Base-by-base conservation (phyloP, 768 basidiomycete genomes). In the Wakefieldia striispora region DNA sequence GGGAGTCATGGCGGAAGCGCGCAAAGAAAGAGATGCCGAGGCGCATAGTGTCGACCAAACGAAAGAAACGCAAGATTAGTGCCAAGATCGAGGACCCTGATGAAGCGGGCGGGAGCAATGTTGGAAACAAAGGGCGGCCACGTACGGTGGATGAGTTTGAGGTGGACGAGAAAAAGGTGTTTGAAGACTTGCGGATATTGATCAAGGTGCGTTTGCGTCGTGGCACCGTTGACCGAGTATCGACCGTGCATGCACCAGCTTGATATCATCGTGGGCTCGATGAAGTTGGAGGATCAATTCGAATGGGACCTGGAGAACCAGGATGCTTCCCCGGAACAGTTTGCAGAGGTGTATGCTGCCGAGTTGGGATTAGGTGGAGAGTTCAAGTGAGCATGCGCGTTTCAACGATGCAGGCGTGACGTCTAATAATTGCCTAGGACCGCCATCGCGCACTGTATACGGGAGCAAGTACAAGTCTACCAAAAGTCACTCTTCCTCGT, bases 221-320 rank as follows among this genome's bases (percentile, higher is more conserved):
- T 12, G 16, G n/a, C 13, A 16, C 23, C 34, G 19, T 24, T 21
- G 49, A n/a, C 17, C n/a, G 16, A 6, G 17, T 43, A 29, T 40
- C 61, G 40, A 64, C 26, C 16, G n/a, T 23, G 12, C 6, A 9
- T 3, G 6, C 27, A 11, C 34, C 49, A 97, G 94, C 80, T 99
- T 54, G 95, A 98, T 69, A 92, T 98, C 69, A 91, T 93, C 47
- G 86, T 95, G 47, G 95, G 92, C 20, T 83, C 86, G 7, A 82
- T 94, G 73, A 94, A 95, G 67, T 79, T 99, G 20, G 89, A 92
- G 48, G 97, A 99, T 69, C 89, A 94, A 62, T 95, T 98, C 62
- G 97, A 98, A 65, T 99, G 97, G 97, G 95, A 99, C 66, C 69
- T 97, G 33, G 86, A 86, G 57, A 92, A 88, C 48, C 70, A 74